Base-by-base conservation (phyloP, 768 basidiomycete genomes). In the Phlebiopsis gigantea region DNA sequence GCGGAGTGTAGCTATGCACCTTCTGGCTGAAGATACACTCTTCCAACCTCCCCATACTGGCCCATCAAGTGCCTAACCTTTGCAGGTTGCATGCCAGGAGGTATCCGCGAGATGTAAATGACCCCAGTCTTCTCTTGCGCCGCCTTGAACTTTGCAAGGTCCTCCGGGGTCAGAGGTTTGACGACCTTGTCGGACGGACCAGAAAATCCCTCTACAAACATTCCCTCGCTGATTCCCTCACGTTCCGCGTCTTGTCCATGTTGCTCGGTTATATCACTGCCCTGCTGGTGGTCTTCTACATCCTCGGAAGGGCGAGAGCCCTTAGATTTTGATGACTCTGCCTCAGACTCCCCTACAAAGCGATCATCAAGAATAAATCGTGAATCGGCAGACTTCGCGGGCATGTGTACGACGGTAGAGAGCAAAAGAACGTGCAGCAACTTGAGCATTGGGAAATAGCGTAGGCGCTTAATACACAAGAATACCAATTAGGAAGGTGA, bases 81-180 rank as follows among this genome's bases (percentile, higher is more conserved):
- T 9, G 90, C 80, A 26, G 97, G 97, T 21, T 88, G 91, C 97
- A 99, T 98, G 1, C 94, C 96, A 14, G 97, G 97, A 2, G 97
- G 97, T 65, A 98, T 88, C 29, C 97, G 81, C 15, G 94, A 97
- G 43, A 99, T 92, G 71, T 98, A 99, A 48, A 98, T 74, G 51
- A 98, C 84, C 0, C 95, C 95, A 19, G 93, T 84, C 41, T 79
- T 78, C 29, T 87, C 82, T 66, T 89, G 88, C 1, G 82, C 83
- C 28, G 80, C 80, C 63, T 86, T 83, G 73, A 87, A 93, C 19
- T 79, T 82, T 44, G 84, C 86, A 46, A 93, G 76, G 6, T 85
- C 88, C 68, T 90, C 88, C 5, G 79, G 76, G 2, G 85, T 88
- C 48, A 93, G 72, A 0, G 89, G 89, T 64, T 89, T 86, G 55